Conservation (phyloP, 2,329 filamentous ascomycete genomes). For the Fusarium domesticum region DNA sequence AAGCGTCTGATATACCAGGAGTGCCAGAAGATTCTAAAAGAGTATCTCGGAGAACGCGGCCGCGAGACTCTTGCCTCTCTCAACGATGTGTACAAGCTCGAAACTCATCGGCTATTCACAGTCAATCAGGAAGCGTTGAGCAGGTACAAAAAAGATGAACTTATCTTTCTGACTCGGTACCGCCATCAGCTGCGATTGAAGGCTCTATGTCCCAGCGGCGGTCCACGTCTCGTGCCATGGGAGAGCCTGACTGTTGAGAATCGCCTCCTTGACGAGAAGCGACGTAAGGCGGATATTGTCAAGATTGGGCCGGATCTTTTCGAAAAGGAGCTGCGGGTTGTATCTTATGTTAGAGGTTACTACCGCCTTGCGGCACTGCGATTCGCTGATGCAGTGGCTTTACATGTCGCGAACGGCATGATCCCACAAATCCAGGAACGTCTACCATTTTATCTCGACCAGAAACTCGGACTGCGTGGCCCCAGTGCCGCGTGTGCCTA, state of each 20-base stretch:
- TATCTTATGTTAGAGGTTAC: constrained; percentile 64
- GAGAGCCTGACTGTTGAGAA: constrained; percentile 49
- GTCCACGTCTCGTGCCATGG: constrained; percentile 37
- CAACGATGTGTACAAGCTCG: constrained; percentile 48
- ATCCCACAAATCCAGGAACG: constrained; percentile 43
- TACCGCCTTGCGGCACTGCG: constrained; percentile 64
- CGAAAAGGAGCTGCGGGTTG: constrained; percentile 56
- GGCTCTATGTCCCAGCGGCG: constrained; percentile 33
- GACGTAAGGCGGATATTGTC: constrained; percentile 40
- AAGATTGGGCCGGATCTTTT: constrained; percentile 59
- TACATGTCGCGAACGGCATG: constrained; percentile 48
- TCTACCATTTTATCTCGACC: constrained; percentile 43
- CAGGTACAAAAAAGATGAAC: constrained; percentile 46
- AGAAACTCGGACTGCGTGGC: constrained; percentile 41
- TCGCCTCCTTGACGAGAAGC: constrained; percentile 41
- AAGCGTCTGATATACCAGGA: constrained; percentile 50
- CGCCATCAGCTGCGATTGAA: constrained; percentile 50
- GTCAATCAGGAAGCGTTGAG: constrained; percentile 50
- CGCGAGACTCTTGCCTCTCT: constrained; percentile 39
- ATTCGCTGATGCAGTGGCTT: constrained; percentile 56
- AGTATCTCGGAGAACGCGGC: constrained; percentile 43
- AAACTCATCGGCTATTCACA: constrained; percentile 56
- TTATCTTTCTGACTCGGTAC: constrained; percentile 43
- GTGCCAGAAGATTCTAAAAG: constrained; percentile 41
- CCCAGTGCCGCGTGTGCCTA: constrained; percentile 33